A percentile compares a stretch with the other conserved stretches of the same genome.
Conservation (phyloP, 2,329 filamentous ascomycete species). For the Fusarium praegraminearum region DNA sequence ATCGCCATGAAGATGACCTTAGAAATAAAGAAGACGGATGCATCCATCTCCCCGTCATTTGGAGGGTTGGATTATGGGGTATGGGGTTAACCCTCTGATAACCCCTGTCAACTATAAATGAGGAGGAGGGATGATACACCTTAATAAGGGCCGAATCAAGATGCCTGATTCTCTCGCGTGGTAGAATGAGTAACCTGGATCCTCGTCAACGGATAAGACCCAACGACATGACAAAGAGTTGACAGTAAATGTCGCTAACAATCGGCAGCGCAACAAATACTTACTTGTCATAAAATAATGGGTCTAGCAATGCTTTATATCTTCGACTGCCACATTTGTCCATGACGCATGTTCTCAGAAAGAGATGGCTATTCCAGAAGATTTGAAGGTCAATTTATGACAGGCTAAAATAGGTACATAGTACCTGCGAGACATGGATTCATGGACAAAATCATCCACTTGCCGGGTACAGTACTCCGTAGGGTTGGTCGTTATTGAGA, state of each 20-base stretch:
- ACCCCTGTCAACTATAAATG: constrained; percentile 25
- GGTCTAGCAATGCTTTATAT: too few species aligned
- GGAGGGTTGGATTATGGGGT: constrained; percentile 29
- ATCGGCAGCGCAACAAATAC: constrained; percentile 15
- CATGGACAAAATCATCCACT: background rate
- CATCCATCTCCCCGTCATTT: constrained; percentile 22
- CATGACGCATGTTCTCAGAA: background rate
- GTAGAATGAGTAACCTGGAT: background rate
- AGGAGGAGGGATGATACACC: constrained; percentile 5
- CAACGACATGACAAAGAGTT: constrained; percentile 11
- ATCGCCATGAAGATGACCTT: constrained; percentile 14
- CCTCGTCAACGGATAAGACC: constrained; percentile 16
- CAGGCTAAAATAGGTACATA: background rate
- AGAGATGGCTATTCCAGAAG: background rate
- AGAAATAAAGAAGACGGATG: constrained; percentile 17
- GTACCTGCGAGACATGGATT: background rate
- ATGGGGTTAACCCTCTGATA: constrained; percentile 15
- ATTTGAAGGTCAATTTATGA: background rate
- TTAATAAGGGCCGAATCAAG: constrained; percentile 19
- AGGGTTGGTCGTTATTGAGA: background rate
- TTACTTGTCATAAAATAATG: background rate
- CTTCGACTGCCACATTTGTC: background rate
- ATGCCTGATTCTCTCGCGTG: constrained; percentile 28
- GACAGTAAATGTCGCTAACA: background rate
- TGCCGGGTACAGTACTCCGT: background rate